phyloP scores from a whole-genome alignment of 371 early-diverging fungal genomes.

The Sporodiniella umbellata region DNA sequence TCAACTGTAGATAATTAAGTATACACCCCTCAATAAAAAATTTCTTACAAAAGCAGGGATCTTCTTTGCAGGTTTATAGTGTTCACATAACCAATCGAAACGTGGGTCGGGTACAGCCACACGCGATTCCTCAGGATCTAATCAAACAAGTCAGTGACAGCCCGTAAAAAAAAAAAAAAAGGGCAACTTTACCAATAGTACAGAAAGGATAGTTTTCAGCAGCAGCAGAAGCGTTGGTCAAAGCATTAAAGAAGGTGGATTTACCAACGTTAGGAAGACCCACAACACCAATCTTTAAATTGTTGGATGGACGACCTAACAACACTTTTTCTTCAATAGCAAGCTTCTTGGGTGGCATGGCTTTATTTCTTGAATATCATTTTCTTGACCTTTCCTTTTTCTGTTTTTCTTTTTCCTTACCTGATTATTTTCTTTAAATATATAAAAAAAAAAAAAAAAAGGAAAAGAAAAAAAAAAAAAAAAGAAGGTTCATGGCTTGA shows the following conservation, averaged over 20 bases:
- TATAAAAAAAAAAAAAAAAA: no score
- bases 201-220: constrained; percentile 79
- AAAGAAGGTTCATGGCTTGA: no score
- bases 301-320: constrained; percentile 93
- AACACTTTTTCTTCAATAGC: constrained; percentile 81
- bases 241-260: constrained; percentile 95
- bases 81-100: constrained; percentile 81
- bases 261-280: constrained; percentile 99
- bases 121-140: constrained; percentile 93
- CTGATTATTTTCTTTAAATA: no score
- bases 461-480: no score
- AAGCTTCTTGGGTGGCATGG: constrained; percentile 75
- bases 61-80: constrained; percentile 66
- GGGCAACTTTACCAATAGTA: constrained; percentile 43
- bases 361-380: neutral
- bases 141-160: constrained; percentile 3
- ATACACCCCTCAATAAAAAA: neutral
- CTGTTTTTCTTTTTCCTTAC: no score
- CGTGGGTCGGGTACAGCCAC: constrained; percentile 93
- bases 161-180: no score
- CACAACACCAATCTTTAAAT: constrained; percentile 96
- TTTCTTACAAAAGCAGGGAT: constrained; percentile 67
- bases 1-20: constrained; percentile 49
- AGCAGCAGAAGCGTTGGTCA: constrained; percentile 87
- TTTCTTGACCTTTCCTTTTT: no score